A percentile compares a stretch with the other conserved stretches of the same genome.
Evolutionary conservation across 2,329 filamentous ascomycete genomes (phyloP).

Genomic region (Phoma sp.): DNA sequence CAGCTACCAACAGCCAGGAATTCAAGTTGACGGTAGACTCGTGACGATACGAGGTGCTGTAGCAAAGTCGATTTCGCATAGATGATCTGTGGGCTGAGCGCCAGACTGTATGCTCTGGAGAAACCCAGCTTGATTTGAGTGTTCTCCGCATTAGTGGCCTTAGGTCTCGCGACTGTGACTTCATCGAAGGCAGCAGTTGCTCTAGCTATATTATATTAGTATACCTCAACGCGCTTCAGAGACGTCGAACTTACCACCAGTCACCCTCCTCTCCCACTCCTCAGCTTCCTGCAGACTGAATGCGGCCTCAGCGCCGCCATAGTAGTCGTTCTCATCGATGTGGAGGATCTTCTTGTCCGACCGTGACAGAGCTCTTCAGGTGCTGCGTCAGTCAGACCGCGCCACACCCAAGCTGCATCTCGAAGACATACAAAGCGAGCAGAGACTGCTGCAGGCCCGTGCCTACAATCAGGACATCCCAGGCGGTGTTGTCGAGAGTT

Average conservation of each 20-base stretch:
- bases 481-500: constrained; percentile 58
- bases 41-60: constrained; percentile 83
- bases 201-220: constrained; percentile 25
- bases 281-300: constrained; percentile 84
- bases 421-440: constrained; percentile 59
- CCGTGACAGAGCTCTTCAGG: constrained; percentile 83
- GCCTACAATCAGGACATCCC: constrained; percentile 62
- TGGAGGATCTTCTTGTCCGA: constrained; percentile 92
- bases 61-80: constrained; percentile 83
- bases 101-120: constrained; percentile 80
- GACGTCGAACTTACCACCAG: constrained; percentile 35
- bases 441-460: constrained; percentile 62
- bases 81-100: constrained; percentile 84
- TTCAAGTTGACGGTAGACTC: constrained; percentile 86
- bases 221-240: not conserved
- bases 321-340: constrained; percentile 85
- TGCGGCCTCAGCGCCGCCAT: constrained; percentile 85
- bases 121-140: constrained; percentile 59
- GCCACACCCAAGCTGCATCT: constrained; percentile 28
- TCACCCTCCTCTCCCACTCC: constrained; percentile 68
- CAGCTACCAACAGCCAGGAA: constrained; percentile 93
- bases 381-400: constrained; percentile 76
- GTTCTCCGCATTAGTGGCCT: constrained; percentile 25
- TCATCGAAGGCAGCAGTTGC: constrained; percentile 35
- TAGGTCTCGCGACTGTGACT: constrained; percentile 44